Evolutionary conservation across 225 moss, liverwort and hornwort genomes (phyloP), one percentile per base, ranked within the genome.

Genomic region (Marchantia polymorpha): DNA sequence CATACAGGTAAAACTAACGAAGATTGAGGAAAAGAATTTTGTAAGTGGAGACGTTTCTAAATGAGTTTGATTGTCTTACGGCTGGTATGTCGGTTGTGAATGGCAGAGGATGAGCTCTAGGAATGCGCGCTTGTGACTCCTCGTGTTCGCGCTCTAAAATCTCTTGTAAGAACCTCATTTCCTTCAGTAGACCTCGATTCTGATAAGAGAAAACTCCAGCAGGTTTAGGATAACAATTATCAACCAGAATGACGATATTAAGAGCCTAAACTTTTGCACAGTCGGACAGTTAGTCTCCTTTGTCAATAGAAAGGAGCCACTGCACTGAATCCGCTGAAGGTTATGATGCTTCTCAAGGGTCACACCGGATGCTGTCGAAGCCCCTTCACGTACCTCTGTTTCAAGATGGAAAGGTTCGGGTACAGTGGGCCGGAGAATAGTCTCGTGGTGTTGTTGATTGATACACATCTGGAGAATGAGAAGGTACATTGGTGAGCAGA

Each of bases 81-180:
- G 83, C 88, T 7, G 93, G 93, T 10, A 90, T 87, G 80, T 93
- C 92, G 3, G 99, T 99, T 12, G 99, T 95, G 30, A 88, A 99
- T 0, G 99, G 99, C 82, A 99, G 73, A 46, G 91, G 96, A 79
- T 95, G 93, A 72, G 99, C 99, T 78, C 87, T 92, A 0, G 99
- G 99, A 66, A 99, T 90, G 12, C 99, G 91, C 29, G 92, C 93
- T 81, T 90, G 82, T 5, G 83, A 84, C 10, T 89, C 99, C 76
- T 90, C 84, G 69, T 92, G 91, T 52, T 95, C 88, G 27, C 92
- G 86, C 64, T 88, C 90, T 25, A 92, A 79, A 68, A 94, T 84
- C 47, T 94, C 96, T 76, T 94, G 92, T 29, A 91, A 87, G 85
- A 94, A 90, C 48, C 72, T 88, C 91, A 96, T 93, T 67, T 89